phyloP scores from a whole-genome alignment of 2,329 filamentous ascomycete species.

The Bipolaris zeicola region DNA sequence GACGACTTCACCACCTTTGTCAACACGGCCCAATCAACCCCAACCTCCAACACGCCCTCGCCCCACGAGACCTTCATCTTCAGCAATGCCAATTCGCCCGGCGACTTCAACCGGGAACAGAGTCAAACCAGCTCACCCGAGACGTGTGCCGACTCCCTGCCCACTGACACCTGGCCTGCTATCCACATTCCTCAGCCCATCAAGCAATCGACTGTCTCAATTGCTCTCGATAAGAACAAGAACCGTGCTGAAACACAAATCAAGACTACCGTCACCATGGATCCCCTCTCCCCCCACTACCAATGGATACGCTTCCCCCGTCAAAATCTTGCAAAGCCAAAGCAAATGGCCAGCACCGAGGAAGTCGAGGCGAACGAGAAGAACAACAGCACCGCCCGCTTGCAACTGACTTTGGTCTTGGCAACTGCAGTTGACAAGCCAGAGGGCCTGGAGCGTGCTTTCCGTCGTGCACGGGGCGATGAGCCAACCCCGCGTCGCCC shows the following conservation, averaged over 20 bases:
- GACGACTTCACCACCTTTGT: conserved; percentile 25
- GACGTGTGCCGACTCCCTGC: conserved; percentile 28
- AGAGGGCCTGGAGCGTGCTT: conserved; percentile 68
- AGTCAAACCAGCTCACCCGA: conserved; percentile 42
- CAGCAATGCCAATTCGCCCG: conserved; percentile 41
- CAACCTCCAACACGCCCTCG: conserved; percentile 37
- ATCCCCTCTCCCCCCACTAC: conserved; percentile 74
- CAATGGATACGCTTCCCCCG: conserved; percentile 84
- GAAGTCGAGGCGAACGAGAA: conserved; percentile 74
- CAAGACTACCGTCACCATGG: conserved; percentile 79
- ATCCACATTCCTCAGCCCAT: conserved; percentile 36
- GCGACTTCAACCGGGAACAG: conserved; percentile 35
- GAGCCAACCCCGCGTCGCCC: conserved; percentile 47
- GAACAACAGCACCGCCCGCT: conserved; percentile 55
- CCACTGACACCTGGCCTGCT: conserved; percentile 30
- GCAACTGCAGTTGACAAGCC: conserved; percentile 86
- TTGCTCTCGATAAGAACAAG: conserved; percentile 59
- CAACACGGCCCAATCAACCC: conserved; percentile 29
- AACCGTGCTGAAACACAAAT: conserved; percentile 97
- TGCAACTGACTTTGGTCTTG: conserved; percentile 68
- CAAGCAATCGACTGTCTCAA: conserved; percentile 27
- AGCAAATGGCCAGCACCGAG: conserved; percentile 78
- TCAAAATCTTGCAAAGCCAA: conserved; percentile 93
- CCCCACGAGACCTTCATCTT: conserved; percentile 38
- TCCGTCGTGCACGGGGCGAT: conserved; percentile 61